Conservation (phyloP, 2,329 filamentous ascomycete species). For the Zymoseptoria brevis region DNA sequence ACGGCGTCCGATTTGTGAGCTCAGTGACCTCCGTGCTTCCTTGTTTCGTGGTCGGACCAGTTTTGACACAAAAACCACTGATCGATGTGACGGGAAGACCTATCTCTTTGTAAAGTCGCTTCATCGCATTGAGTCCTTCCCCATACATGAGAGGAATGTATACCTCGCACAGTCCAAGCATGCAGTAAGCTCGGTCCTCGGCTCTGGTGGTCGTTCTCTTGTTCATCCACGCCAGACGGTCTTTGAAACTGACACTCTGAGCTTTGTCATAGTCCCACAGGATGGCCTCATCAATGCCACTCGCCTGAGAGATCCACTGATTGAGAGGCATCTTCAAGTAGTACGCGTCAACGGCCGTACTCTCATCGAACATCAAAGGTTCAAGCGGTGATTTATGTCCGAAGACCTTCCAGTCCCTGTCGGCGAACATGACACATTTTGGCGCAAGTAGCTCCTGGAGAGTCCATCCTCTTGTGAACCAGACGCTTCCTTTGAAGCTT, state of each 20-base stretch:
- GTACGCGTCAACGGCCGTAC: not conserved
- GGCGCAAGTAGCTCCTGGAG: constrained; percentile 22
- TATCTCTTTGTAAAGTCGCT: not conserved
- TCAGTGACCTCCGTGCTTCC: too few relatives aligned
- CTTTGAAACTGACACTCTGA: constrained; percentile 1
- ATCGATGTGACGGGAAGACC: too few relatives aligned
- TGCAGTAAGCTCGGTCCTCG: constrained; percentile 8
- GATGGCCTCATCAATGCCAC: constrained; percentile 5
- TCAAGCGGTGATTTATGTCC: constrained; percentile 7
- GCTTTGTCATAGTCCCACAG: constrained; percentile 3
- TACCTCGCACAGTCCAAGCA: constrained; percentile 6
- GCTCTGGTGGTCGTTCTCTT: constrained; percentile 3
- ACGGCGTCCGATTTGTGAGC: too few relatives aligned
- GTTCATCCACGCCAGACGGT: constrained; percentile 5
- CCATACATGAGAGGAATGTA: constrained; percentile 6
- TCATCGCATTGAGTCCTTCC: constrained; percentile 2
- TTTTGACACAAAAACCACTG: too few relatives aligned
- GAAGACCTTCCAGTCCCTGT: constrained; percentile 5
- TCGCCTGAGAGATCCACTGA: constrained; percentile 4
- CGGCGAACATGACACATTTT: constrained; percentile 7
- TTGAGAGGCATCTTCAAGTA: constrained; percentile 2
- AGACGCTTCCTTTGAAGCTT: constrained; percentile 9
- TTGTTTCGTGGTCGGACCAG: too few relatives aligned
- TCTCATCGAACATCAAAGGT: not conserved
- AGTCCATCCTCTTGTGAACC: constrained; percentile 8